A percentile compares a stretch with the other conserved stretches of the same genome.
These are phyloP conservation scores for Vitis hybrid DNA, from an alignment of 177 flowering plant species.

Conservation along the genomic window DNA sequence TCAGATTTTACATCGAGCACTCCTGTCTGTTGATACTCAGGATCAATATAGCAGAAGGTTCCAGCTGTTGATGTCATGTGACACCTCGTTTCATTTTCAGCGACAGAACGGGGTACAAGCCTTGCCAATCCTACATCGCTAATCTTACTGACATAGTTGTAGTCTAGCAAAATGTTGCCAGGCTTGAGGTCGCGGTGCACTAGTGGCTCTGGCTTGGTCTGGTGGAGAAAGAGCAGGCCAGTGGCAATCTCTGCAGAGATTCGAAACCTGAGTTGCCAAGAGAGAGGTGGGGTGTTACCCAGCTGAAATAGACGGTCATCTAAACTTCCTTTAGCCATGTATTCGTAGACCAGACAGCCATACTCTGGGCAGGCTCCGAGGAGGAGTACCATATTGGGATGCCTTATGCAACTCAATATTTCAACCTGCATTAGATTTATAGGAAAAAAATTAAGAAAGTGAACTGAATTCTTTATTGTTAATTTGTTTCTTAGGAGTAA, in stretches of 20 bases:
- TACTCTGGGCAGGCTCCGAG: slow-evolving; percentile 58
- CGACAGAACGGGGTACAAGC: slow-evolving; percentile 41
- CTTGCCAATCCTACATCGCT: slow-evolving; percentile 51
- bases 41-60: slow-evolving; percentile 55
- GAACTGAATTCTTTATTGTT: background rate
- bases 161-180: slow-evolving; percentile 46
- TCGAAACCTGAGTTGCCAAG: slow-evolving; percentile 47
- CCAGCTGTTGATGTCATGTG: slow-evolving; percentile 46
- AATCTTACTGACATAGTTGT: slow-evolving; percentile 41
- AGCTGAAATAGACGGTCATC: slow-evolving; percentile 37
- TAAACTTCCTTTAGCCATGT: slow-evolving; percentile 53
- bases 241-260: slow-evolving; percentile 55
- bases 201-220: slow-evolving; percentile 51
- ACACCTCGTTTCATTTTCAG: slow-evolving; percentile 38
- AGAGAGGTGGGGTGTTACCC: slow-evolving; percentile 28
- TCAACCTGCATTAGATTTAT: slow-evolving; percentile 28
- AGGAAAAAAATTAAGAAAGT: background rate
- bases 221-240: slow-evolving; percentile 52
- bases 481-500: background rate
- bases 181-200: slow-evolving; percentile 61
- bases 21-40: slow-evolving; percentile 55
- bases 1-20: slow-evolving; percentile 52
- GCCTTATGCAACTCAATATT: slow-evolving; percentile 48
- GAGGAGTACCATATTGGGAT: slow-evolving; percentile 53
- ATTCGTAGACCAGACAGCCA: slow-evolving; percentile 46